Evolutionary conservation across 495 filamentous ascomycete species (phyloP).

Genomic region (Penicillium salamii): DNA sequence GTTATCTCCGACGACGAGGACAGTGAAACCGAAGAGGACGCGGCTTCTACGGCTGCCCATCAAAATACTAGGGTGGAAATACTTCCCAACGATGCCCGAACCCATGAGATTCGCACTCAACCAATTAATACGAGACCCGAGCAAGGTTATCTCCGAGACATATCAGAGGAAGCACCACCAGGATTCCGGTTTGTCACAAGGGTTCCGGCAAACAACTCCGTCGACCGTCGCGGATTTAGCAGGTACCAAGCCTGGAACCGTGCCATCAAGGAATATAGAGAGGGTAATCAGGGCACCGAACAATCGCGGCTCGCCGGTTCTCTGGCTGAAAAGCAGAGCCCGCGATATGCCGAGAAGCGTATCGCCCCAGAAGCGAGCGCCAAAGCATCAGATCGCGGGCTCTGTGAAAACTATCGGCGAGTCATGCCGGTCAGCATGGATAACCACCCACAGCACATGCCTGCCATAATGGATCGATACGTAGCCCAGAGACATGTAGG

Average conservation of each 20-base stretch:
- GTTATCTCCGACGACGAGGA: constrained; percentile 80
- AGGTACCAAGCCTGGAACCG: constrained; percentile 50
- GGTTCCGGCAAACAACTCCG: constrained; percentile 24
- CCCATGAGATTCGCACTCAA: constrained; percentile 33
- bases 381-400: constrained; percentile 11
- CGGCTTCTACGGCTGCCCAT: constrained; percentile 10
- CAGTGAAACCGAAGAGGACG: constrained; percentile 52
- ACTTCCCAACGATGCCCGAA: constrained; percentile 34
- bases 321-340: constrained; percentile 16
- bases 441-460: constrained; percentile 11
- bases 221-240: constrained; percentile 47
- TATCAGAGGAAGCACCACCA: constrained; percentile 37
- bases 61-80: constrained; percentile 39
- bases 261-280: constrained; percentile 40
- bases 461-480: constrained; percentile 5
- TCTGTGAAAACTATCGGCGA: constrained; percentile 14
- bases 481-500: constrained; percentile 12
- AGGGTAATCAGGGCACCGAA: constrained; percentile 19
- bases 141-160: constrained; percentile 22
- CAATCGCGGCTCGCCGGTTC: constrained; percentile 6
- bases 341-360: constrained; percentile 21
- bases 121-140: constrained; percentile 20
- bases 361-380: constrained; percentile 17
- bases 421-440: constrained; percentile 12
- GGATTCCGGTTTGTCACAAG: constrained; percentile 35